Conservation (phyloP, 805 yeast species). For the Barnettozyma botsteinii region DNA sequence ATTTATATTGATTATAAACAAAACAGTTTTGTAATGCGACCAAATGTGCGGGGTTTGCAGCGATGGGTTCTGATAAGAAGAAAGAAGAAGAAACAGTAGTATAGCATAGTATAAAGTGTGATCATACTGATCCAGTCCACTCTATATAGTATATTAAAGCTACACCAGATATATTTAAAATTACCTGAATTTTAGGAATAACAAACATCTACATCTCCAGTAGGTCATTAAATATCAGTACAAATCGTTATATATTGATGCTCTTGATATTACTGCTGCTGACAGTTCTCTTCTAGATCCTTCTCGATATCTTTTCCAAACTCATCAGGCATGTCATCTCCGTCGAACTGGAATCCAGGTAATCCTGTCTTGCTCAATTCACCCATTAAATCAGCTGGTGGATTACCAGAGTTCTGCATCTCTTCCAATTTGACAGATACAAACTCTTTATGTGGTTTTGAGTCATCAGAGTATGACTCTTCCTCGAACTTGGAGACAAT, state of each 20-base stretch:
- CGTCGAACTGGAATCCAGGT: constrained; percentile 41
- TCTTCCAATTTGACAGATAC: constrained; percentile 57
- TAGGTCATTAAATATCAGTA: too few species aligned
- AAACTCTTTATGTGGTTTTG: constrained; percentile 37
- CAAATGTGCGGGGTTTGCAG: too few species aligned
- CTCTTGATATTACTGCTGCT: constrained; percentile 22
- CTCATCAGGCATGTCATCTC: constrained; percentile 49
- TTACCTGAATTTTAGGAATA: too few species aligned
- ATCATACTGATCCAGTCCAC: too few species aligned
- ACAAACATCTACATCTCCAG: too few species aligned
- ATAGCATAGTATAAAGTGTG: too few species aligned
- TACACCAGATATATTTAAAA: too few species aligned
- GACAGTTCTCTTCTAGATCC: constrained; percentile 51
- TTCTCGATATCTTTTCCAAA: constrained; percentile 29
- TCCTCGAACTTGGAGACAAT: constrained; percentile 66
- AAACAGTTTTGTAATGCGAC: too few species aligned
- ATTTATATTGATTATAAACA: not conserved
- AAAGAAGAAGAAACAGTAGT: too few species aligned
- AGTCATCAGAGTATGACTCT: constrained; percentile 50
- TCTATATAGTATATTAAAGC: too few species aligned
- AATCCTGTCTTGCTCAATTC: constrained; percentile 39
- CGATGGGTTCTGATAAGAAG: too few species aligned
- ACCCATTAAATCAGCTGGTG: constrained; percentile 71
- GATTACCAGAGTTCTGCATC: constrained; percentile 73
- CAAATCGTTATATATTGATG: too few species aligned